phyloP scores from a whole-genome alignment of 495 filamentous ascomycete species.

The Tuber melanosporum region DNA sequence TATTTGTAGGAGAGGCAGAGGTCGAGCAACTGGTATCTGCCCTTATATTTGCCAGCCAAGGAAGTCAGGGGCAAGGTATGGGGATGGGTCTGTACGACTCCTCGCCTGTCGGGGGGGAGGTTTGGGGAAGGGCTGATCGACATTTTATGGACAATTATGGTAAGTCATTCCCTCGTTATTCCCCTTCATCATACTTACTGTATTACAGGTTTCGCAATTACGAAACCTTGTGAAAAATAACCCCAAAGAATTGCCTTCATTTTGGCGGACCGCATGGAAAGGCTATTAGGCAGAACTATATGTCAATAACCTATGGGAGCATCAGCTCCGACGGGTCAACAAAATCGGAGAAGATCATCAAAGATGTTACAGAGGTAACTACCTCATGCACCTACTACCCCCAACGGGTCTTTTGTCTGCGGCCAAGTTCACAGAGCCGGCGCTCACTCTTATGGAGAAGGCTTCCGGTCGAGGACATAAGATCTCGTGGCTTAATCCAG shows the following conservation, averaged over 20 bases:
- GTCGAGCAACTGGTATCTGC: no score
- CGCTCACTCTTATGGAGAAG: conserved; percentile 97
- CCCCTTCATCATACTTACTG: no score
- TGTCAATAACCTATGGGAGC: conserved; percentile 98
- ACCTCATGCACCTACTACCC: conserved; percentile 95
- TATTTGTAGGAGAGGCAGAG: no score
- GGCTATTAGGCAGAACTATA: conserved; percentile 40
- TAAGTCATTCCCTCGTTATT: no score
- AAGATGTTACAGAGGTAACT: conserved; percentile 84
- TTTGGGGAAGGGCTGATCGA: no score
- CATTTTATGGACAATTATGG: no score
- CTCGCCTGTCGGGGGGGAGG: no score
- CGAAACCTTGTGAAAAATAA: conserved; percentile 95
- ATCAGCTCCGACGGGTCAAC: conserved; percentile 80
- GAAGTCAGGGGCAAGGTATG: no score
- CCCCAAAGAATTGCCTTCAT: conserved; percentile 90
- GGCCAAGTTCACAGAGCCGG: conserved; percentile 96
- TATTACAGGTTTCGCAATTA: no score
- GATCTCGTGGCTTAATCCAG: no score
- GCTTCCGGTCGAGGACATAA: conserved; percentile 48
- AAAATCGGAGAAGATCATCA: conserved; percentile 94
- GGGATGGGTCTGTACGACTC: no score
- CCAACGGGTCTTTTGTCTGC: conserved; percentile 91
- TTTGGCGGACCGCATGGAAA: conserved; percentile 63
- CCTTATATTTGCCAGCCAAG: no score